These are phyloP conservation scores for Cryphonectria naterciae DNA, from an alignment of 2,329 filamentous ascomycete genomes.

Conservation along the genomic window DNA sequence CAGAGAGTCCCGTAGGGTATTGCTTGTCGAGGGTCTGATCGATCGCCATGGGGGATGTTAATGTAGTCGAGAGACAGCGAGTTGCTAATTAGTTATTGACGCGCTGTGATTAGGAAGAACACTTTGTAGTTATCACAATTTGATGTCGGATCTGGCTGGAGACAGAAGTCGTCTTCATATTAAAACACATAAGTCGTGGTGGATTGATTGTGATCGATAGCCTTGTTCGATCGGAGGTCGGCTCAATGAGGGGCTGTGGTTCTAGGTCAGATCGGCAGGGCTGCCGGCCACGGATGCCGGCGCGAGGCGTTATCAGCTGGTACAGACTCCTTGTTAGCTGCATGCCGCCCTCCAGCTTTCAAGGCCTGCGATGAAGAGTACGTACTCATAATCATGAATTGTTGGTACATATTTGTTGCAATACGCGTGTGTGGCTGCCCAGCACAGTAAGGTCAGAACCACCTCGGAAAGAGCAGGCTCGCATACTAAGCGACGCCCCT, in stretches of 20 bases:
- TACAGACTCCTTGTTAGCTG: not conserved
- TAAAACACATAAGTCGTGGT: not conserved
- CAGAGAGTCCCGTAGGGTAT: conserved; percentile 41
- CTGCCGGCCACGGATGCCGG: conserved; percentile 5
- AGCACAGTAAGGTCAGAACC: not conserved
- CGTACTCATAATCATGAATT: not conserved
- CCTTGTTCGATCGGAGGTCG: not conserved
- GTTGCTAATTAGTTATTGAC: not conserved
- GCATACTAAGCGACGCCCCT: conserved; percentile 7
- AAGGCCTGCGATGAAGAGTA: not conserved
- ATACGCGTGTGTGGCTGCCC: not conserved
- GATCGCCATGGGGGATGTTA: not conserved
- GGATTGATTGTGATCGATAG: not conserved
- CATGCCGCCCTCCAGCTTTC: not conserved
- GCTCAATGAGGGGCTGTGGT: not conserved
- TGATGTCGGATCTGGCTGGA: not conserved
- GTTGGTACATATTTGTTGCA: not conserved
- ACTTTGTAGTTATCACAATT: not conserved
- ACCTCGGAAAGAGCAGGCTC: not conserved
- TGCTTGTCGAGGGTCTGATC: not conserved
- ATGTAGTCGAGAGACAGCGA: not conserved
- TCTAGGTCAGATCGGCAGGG: not conserved
- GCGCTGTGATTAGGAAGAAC: not conserved
- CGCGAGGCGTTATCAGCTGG: conserved; percentile 6
- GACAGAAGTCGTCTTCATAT: not conserved